Percentiles rank a stretch among this genome's conserved stretches.
Conservation (phyloP, 768 basidiomycete species). For the Royoungia palumana region DNA sequence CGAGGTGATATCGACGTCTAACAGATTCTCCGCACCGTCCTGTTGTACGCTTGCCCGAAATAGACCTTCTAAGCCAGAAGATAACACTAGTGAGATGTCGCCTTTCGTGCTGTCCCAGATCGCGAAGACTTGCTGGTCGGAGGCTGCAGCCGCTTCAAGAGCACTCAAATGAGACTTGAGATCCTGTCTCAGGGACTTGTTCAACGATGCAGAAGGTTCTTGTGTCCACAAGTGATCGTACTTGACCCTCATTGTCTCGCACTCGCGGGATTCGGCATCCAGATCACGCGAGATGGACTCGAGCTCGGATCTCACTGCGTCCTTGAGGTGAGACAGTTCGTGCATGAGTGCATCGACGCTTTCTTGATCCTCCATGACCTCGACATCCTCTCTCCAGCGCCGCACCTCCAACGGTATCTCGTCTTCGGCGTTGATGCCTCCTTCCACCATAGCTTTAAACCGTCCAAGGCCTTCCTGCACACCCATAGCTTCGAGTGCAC, state of each 20-base stretch:
- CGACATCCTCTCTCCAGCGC: constrained; percentile 73
- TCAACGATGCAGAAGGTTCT: constrained; percentile 70
- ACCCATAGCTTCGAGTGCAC: constrained; percentile 77
- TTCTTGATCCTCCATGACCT: constrained; percentile 63
- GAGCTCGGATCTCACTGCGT: constrained; percentile 55
- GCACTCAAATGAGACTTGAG: constrained; percentile 71
- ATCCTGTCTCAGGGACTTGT: constrained; percentile 70
- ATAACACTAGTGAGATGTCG: constrained; percentile 63
- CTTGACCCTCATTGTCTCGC: constrained; percentile 84
- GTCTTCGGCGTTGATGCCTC: constrained; percentile 56
- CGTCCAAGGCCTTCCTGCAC: constrained; percentile 67
- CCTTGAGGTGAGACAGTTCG: constrained; percentile 58
- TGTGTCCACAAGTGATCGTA: constrained; percentile 88
- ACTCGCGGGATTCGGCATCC: constrained; percentile 81
- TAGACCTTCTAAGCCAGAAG: constrained; percentile 57
- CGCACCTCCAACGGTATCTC: constrained; percentile 70
- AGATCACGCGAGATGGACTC: constrained; percentile 62
- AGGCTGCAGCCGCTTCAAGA: constrained; percentile 71
- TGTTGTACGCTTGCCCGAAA: constrained; percentile 51
- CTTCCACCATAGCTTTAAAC: constrained; percentile 70
- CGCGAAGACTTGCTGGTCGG: constrained; percentile 69
- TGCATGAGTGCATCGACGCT: constrained; percentile 60
- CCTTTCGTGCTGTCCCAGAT: constrained; percentile 69
- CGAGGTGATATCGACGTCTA: constrained; percentile 71
- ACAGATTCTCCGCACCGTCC: constrained; percentile 42